These are phyloP conservation scores for Fusarium decemcellulare DNA, from an alignment of 2,329 filamentous ascomycete species.

Conservation along the genomic window DNA sequence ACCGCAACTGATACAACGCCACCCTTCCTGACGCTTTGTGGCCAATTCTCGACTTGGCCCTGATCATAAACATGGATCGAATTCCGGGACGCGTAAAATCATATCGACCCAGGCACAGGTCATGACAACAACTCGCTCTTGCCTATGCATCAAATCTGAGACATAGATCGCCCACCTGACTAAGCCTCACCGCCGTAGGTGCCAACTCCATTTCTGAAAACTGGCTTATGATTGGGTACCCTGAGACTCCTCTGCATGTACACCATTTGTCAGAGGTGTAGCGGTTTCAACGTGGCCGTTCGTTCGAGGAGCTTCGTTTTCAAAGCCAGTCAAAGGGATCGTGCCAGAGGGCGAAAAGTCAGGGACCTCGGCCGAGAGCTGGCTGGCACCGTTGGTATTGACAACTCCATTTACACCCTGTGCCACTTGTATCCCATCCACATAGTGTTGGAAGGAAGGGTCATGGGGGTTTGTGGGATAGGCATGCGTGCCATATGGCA, in stretches of 20 bases:
- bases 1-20: constrained; percentile 37
- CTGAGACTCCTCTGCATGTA: constrained; percentile 40
- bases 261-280: constrained; percentile 46
- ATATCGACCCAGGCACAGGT: constrained; percentile 29
- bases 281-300: constrained; percentile 42
- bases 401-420: constrained; percentile 54
- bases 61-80: constrained; percentile 41
- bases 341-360: constrained; percentile 56
- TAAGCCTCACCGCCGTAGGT: constrained; percentile 16
- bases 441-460: constrained; percentile 48
- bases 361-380: constrained; percentile 57
- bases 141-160: constrained; percentile 13
- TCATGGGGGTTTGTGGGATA: constrained; percentile 48
- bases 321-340: constrained; percentile 28
- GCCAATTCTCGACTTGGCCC: constrained; percentile 24
- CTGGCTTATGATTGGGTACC: constrained; percentile 32
- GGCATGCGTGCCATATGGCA: constrained; percentile 50
- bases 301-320: constrained; percentile 22
- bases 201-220: constrained; percentile 14
- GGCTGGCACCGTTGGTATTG: constrained; percentile 49
- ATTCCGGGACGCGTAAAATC: constrained; percentile 36
- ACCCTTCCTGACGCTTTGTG: constrained; percentile 30
- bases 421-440: constrained; percentile 52
- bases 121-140: constrained; percentile 20
- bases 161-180: constrained; percentile 15